These are phyloP conservation scores for Clohesyomyces aquaticus DNA, from an alignment of 495 filamentous ascomycete species.

Conservation along the genomic window DNA sequence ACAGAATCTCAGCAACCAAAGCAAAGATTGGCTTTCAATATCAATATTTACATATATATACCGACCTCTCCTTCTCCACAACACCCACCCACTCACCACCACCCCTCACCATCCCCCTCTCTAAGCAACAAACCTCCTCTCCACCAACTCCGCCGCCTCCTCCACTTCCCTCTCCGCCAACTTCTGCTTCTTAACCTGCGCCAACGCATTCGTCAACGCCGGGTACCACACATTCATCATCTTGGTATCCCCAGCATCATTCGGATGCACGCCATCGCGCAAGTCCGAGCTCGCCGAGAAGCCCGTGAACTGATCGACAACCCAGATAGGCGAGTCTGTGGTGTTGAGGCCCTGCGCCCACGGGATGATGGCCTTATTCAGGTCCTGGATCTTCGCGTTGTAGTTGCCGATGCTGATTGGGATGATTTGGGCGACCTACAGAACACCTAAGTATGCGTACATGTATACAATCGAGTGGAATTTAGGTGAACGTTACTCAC, in stretches of 20 bases:
- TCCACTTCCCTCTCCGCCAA: constrained; percentile 4
- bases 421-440: constrained; percentile 59
- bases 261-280: constrained; percentile 57
- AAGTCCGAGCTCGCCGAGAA: constrained; percentile 46
- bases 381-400: constrained; percentile 48
- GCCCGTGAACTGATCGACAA: constrained; percentile 57
- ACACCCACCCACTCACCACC: no score
- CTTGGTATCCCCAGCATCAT: constrained; percentile 52
- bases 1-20: background rate
- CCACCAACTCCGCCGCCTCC: constrained; percentile 2
- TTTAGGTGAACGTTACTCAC: constrained; percentile 44
- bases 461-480: background rate
- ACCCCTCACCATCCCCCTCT: background rate
- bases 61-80: no score
- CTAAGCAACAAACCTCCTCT: constrained; percentile 25
- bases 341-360: constrained; percentile 54
- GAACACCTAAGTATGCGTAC: background rate
- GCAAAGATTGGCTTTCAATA: background rate
- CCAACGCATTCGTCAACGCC: constrained; percentile 49
- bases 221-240: constrained; percentile 54
- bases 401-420: constrained; percentile 49
- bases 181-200: constrained; percentile 14
- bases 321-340: constrained; percentile 55
- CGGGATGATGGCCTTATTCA: constrained; percentile 54
- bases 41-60: background rate